Percentiles rank a stretch among this genome's conserved stretches.
These are phyloP conservation scores for Curvularia sp. DNA, from an alignment of 2,329 filamentous ascomycete genomes.

Conservation along the genomic window DNA sequence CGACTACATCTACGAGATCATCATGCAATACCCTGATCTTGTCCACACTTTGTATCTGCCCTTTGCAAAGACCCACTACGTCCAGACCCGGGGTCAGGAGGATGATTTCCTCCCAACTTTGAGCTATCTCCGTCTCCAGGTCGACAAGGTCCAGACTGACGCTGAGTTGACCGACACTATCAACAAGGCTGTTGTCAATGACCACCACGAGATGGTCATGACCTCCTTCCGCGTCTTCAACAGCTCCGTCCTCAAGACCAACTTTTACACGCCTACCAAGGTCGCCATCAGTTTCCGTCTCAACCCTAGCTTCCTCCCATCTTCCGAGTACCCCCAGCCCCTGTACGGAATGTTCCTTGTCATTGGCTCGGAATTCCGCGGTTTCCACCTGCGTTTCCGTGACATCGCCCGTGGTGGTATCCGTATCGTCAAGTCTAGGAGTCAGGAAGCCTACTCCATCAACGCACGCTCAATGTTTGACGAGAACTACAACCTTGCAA, in stretches of 20 bases:
- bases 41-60: slow-evolving; percentile 88
- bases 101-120: slow-evolving; percentile 75
- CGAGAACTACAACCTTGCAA: slow-evolving; percentile 97
- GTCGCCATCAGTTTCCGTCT: slow-evolving; percentile 96
- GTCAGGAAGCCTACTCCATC: slow-evolving; percentile 93
- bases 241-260: slow-evolving; percentile 90
- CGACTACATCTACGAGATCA: slow-evolving; percentile 98
- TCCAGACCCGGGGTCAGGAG: slow-evolving; percentile 67
- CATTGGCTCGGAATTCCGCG: slow-evolving; percentile 94
- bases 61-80: slow-evolving; percentile 87
- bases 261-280: slow-evolving; percentile 97
- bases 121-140: slow-evolving; percentile 69
- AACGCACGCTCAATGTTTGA: slow-evolving; percentile 97
- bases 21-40: slow-evolving; percentile 85
- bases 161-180: slow-evolving; percentile 51
- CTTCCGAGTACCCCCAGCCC: slow-evolving; percentile 89
- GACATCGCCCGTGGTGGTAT: slow-evolving; percentile 97
- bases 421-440: slow-evolving; percentile 97
- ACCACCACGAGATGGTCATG: slow-evolving; percentile 99
- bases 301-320: slow-evolving; percentile 85
- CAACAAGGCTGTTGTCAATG: slow-evolving; percentile 64
- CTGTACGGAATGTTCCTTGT: slow-evolving; percentile 99
- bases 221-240: slow-evolving; percentile 97
- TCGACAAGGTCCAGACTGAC: slow-evolving; percentile 64
- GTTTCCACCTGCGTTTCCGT: slow-evolving; percentile 96